Percentiles rank a stretch among this genome's conserved stretches.
phyloP scores from a whole-genome alignment of 225 moss, liverwort and hornwort species.

The Rhytidiadelphus loreus region DNA sequence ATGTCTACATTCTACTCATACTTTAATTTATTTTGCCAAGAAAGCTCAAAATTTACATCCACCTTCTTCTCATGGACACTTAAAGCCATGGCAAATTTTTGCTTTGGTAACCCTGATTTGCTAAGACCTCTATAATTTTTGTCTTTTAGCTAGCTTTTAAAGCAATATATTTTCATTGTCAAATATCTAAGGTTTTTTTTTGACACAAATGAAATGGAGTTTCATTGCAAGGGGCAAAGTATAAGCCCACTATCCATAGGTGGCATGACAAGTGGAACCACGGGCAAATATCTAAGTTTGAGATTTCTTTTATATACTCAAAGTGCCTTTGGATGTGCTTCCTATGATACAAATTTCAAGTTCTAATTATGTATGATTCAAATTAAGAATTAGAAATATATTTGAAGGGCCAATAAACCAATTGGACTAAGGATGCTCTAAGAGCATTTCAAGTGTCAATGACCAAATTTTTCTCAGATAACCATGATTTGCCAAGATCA shows the following conservation, averaged over 20 bases:
- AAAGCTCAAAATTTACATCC: not conserved
- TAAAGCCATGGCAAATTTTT: not conserved
- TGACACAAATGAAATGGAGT: no score
- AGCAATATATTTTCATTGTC: not conserved
- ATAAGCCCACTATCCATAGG: no score
- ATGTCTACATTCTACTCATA: not conserved
- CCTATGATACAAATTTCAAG: not conserved
- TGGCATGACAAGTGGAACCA: no score
- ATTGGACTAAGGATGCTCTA: not conserved
- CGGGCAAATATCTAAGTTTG: not conserved
- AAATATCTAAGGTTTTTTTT: not conserved
- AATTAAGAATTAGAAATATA: not conserved
- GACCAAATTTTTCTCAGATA: not conserved
- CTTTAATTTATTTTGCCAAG: not conserved
- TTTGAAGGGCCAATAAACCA: not conserved
- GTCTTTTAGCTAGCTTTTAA: not conserved
- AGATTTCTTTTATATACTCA: not conserved
- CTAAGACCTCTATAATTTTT: not conserved
- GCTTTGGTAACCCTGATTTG: fast-evolving
- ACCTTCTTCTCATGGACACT: fast-evolving
- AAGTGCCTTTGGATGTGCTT: fast-evolving
- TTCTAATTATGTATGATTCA: not conserved
- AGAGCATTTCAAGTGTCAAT: not conserved
- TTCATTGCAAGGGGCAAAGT: no score
- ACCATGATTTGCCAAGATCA: not conserved